phyloP scores from a whole-genome alignment of 768 basidiomycete genomes.

The Obba rivulosa region DNA sequence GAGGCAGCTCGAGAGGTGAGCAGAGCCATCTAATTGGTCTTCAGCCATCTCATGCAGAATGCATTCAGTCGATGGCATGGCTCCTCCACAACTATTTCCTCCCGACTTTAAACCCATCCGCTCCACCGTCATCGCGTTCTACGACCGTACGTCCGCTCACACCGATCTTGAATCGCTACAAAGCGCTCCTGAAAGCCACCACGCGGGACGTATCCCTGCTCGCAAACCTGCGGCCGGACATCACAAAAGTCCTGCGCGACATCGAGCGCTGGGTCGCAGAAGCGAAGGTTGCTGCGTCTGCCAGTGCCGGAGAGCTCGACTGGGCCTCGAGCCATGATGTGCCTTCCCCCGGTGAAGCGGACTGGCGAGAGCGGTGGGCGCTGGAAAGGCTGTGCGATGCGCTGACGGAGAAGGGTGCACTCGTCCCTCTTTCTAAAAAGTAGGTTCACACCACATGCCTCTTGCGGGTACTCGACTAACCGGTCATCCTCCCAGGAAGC shows the following conservation, averaged over 20 bases:
- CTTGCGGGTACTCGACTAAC: not conserved
- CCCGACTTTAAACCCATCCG: conserved; percentile 59
- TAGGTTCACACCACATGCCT: conserved; percentile 27
- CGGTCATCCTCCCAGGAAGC: conserved; percentile 41
- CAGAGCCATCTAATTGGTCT: not conserved
- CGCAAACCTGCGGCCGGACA: conserved; percentile 42
- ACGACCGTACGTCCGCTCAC: conserved; percentile 48
- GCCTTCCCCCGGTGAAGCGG: conserved; percentile 31
- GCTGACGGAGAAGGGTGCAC: conserved; percentile 62
- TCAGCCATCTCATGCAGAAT: not conserved
- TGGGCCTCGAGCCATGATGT: conserved; percentile 34
- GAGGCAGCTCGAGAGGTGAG: conserved; percentile 70
- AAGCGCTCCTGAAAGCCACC: conserved; percentile 54
- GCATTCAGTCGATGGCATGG: conserved; percentile 71
- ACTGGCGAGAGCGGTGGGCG: conserved; percentile 59
- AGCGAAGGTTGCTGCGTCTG: conserved; percentile 55
- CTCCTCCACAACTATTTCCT: conserved; percentile 81
- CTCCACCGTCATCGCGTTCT: conserved; percentile 30
- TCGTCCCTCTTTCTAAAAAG: conserved; percentile 86
- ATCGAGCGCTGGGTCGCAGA: conserved; percentile 80
- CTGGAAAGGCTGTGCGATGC: conserved; percentile 61
- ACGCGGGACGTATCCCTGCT: conserved; percentile 61
- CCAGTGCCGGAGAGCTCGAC: conserved; percentile 39
- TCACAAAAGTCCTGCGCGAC: conserved; percentile 48
- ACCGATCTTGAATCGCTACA: conserved; percentile 73